Percentiles rank a stretch among this genome's conserved stretches.
These are phyloP conservation scores for Wickerhamiella dianesei DNA, from an alignment of 805 yeast genomes.

Conservation along the genomic window DNA sequence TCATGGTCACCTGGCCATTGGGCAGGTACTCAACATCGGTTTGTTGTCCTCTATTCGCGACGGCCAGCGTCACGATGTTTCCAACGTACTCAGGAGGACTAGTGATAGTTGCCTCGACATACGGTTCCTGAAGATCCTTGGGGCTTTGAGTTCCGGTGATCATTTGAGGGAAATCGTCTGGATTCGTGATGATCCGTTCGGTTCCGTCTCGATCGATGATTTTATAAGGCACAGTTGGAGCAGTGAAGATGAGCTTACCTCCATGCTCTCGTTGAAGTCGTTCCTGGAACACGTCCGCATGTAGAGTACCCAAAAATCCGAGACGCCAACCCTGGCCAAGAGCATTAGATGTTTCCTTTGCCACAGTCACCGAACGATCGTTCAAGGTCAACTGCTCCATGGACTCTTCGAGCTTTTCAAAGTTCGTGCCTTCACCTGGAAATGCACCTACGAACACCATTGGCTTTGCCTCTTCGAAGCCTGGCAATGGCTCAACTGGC, in stretches of 20 bases:
- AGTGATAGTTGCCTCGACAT: constrained; percentile 79
- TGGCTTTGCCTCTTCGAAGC: constrained; percentile 93
- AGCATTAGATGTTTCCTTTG: constrained; percentile 84
- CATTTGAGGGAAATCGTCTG: constrained; percentile 69
- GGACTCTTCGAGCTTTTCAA: constrained; percentile 77
- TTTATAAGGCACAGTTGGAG: constrained; percentile 91
- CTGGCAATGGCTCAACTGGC: constrained; percentile 64
- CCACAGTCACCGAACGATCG: constrained; percentile 81
- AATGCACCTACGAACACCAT: constrained; percentile 98
- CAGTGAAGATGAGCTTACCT: constrained; percentile 77
- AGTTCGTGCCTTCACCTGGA: constrained; percentile 89
- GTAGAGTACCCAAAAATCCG: constrained; percentile 87
- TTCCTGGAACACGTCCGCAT: constrained; percentile 89
- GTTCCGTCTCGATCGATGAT: constrained; percentile 53
- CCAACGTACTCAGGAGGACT: constrained; percentile 86
- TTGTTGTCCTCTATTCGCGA: constrained; percentile 70
- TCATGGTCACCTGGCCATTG: constrained; percentile 68
- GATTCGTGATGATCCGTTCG: constrained; percentile 63
- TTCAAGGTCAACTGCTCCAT: constrained; percentile 77
- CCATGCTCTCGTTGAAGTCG: constrained; percentile 89
- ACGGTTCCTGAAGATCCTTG: constrained; percentile 46
- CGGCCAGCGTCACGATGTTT: constrained; percentile 72
- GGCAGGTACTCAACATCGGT: constrained; percentile 61
- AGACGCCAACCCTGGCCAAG: constrained; percentile 96
- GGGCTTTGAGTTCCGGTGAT: constrained; percentile 29